Base-by-base conservation (phyloP, 768 basidiomycete species). In the Lentinula guzmanii region DNA sequence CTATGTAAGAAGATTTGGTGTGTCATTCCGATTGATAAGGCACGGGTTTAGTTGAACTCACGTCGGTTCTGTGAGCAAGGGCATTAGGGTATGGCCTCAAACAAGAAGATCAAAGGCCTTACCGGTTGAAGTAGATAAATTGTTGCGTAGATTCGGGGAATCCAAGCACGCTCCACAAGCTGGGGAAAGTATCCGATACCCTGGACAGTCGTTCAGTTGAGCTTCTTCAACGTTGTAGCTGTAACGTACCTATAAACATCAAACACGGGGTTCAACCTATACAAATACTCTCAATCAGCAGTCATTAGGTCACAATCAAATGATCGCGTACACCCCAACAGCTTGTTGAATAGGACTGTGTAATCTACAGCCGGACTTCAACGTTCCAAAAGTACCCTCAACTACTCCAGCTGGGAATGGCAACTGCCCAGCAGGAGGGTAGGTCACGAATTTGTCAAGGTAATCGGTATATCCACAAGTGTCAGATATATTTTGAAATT, bases 71-170 rank as follows among this genome's bases (percentile, higher is more conserved):
- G 51, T 9, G 46, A 10, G 8, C 10, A 31, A 43, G 28, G 41
- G 39, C 51, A 57, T 24, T 54, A 39, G 59, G 13, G 37, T 52
- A 21, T 16, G 39, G 13, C 18, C 8, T 48, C 15, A 16, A 33
- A 13, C 39, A 43, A n/a, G n/a, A 63, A 10, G 31, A 11, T 4
- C 3, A 9, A 43, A 31, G 37, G 21, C 48, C 73, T 51, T 60
- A 77, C 77, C 81, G 70, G 58, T 83, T 83, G 71, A 83, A 83
- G 67, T 83, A 83, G 35, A 83, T 71, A 63, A 83, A 84, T 63
- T 83, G 70, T 66, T 83, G 81, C 1, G 80, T 83, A 6, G 79
- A 76, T 13, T 81, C 78, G n/a, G 87, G 87, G 76, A 86, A 88
- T 7, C 88, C 88, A 18, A 89, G 79, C 24, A 89, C 86, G 61